These are phyloP conservation scores for Ophiostoma ips DNA, from an alignment of 2,329 filamentous ascomycete genomes.

Conservation along the genomic window DNA sequence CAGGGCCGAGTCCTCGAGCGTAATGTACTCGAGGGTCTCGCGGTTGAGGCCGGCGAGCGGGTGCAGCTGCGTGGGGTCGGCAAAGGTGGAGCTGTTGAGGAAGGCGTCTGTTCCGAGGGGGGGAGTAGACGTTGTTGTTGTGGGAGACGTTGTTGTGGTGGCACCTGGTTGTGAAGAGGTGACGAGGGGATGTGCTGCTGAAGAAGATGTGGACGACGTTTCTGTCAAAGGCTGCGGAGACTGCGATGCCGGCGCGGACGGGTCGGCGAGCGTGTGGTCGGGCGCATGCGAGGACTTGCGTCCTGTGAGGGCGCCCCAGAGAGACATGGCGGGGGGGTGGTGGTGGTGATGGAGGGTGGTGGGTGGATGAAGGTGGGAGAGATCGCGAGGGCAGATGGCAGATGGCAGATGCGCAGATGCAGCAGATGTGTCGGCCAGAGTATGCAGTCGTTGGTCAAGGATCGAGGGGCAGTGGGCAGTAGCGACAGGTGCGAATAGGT, in stretches of 20 bases:
- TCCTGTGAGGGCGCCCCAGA: conserved; percentile 50
- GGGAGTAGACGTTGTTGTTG: background rate
- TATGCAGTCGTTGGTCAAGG: too few relatives aligned
- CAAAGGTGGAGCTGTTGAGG: conserved; percentile 59
- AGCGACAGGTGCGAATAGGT: too few relatives aligned
- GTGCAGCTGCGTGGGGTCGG: conserved; percentile 81
- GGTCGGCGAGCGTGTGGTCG: conserved; percentile 18
- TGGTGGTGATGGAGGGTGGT: background rate
- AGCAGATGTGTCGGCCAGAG: too few relatives aligned
- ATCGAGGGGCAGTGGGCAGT: too few relatives aligned
- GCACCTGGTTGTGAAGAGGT: conserved; percentile 38
- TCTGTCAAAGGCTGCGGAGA: conserved; percentile 38
- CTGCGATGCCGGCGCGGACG: conserved; percentile 22
- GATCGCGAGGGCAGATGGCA: background rate
- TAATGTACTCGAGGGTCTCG: conserved; percentile 87
- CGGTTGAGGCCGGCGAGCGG: conserved; percentile 87
- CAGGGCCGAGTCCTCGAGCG: conserved; percentile 80
- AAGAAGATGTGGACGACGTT: conserved; percentile 32
- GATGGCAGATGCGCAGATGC: background rate
- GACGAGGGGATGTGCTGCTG: conserved; percentile 31
- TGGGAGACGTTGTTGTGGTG: background rate
- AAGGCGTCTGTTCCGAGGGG: conserved; percentile 67
- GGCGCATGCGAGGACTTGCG: conserved; percentile 29
- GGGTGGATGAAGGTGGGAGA: background rate
- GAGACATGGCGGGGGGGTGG: conserved; percentile 27